Base-by-base conservation (phyloP, 306 rosid genomes). In the Ormosia semicastrata region DNA sequence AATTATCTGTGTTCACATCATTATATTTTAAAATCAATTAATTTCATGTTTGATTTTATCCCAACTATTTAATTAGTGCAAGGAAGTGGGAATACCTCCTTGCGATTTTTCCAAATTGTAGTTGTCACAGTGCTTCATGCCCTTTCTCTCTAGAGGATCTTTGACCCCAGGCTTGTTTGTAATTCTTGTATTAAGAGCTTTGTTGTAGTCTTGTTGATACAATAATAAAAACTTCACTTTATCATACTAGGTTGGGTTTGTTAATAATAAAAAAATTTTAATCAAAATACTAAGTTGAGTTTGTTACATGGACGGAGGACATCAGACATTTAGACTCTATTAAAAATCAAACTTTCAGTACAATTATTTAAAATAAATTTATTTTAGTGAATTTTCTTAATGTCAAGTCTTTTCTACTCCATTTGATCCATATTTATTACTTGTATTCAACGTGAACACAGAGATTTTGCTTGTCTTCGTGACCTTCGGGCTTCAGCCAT, bases 121-220 rank as follows among this genome's bases (percentile, higher is more conserved):
- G 47, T 43, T 57, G 68, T 71, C 59, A 53, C 57, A 37, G 52
- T 50, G 33, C 59, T 39, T 78, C 34, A 32, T 13, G 43, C 47
- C 32, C 60, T 10, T 18, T 46, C 5, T 4, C 32, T 41, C 17
- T 64, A 64, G 80, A 44, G 71, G 54, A 77, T 71, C 10, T 53
- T 40, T 39, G 40, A 33, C 77, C 17, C n/a, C 14, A 49, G 64
- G 46, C 29, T 29, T 47, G 73, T 73, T 74, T 68, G 78, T 74
- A 67, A 73, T 74, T 84, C 68, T 79, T 84, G 78, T 79, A 79
- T 79, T 39, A 73, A 73, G 77, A 79, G 58, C 53, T 37, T 66
- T 15, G 8, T 17, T 15, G 33, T 11, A n/a, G 33, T 73, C 60
- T 54, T 74, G 5, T 15, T 47, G 81, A 67, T 66, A 66, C 81